These are phyloP conservation scores for Poronia punctata DNA, from an alignment of 495 filamentous ascomycete species.

Conservation along the genomic window DNA sequence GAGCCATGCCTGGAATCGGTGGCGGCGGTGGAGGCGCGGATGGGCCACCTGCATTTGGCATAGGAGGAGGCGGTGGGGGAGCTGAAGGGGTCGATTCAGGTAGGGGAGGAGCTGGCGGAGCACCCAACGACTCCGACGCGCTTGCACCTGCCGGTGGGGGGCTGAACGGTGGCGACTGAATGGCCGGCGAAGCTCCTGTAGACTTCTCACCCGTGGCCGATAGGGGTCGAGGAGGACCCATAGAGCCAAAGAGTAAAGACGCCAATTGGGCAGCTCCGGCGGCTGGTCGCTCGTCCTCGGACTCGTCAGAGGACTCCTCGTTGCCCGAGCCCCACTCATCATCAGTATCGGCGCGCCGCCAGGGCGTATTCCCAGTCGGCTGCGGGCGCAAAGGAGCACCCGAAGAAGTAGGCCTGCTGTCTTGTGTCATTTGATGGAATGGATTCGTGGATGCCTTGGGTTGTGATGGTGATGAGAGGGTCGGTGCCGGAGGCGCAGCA, in stretches of 20 bases:
- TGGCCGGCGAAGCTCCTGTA: slow-evolving; percentile 37
- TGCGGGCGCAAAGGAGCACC: slow-evolving; percentile 17
- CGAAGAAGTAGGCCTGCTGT: slow-evolving; percentile 35
- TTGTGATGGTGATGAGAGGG: slow-evolving; percentile 27
- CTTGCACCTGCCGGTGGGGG: slow-evolving; percentile 31
- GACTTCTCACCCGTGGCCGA: slow-evolving; percentile 69
- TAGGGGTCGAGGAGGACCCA: slow-evolving; percentile 87
- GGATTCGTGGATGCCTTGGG: slow-evolving; percentile 74
- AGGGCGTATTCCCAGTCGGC: slow-evolving; percentile 26
- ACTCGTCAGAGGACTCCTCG: slow-evolving; percentile 65
- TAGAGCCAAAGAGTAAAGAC: slow-evolving; percentile 90
- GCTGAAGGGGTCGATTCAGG: slow-evolving; percentile 21
- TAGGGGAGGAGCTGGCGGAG: slow-evolving; percentile 39
- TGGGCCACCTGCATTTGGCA: slow-evolving; percentile 27
- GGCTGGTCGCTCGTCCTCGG: slow-evolving; percentile 62
- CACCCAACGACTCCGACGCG: slow-evolving; percentile 27
- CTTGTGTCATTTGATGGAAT: slow-evolving; percentile 80
- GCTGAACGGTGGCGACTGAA: slow-evolving; percentile 30
- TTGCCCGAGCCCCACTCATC: slow-evolving; percentile 88
- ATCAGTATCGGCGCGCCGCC: slow-evolving; percentile 44
- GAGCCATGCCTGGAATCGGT: slow-evolving; percentile 44
- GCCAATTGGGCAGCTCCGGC: slow-evolving; percentile 87
- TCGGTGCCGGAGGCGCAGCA: slow-evolving; percentile 31
- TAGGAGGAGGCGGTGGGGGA: slow-evolving; percentile 33
- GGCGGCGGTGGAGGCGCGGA: slow-evolving; percentile 44